Evolutionary conservation across 2,329 filamentous ascomycete genomes (phyloP).

Genomic region (Chrysoporthe austroafricana): DNA sequence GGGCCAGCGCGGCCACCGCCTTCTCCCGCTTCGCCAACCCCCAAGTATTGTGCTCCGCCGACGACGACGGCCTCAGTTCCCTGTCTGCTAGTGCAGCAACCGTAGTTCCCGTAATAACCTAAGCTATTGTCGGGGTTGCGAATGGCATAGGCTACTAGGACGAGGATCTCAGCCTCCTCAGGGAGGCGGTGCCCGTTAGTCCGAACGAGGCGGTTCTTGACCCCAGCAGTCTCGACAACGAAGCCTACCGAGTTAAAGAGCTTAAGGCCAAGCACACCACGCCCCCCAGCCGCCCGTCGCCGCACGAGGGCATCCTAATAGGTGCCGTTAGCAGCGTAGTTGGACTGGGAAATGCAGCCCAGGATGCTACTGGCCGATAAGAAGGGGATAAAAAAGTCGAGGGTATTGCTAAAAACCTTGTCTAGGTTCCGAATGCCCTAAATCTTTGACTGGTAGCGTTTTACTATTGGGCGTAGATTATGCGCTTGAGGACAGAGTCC

Average conservation of each 20-base stretch:
- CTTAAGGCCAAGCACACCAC: constrained; percentile 32
- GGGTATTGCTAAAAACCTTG: constrained; percentile 37
- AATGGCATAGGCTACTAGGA: neutral
- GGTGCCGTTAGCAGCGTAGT: constrained; percentile 35
- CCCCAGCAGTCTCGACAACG: neutral
- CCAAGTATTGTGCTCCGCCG: neutral
- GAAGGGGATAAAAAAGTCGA: constrained; percentile 17
- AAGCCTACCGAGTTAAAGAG: constrained; percentile 34
- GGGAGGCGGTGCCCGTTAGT: neutral
- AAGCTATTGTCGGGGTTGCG: neutral
- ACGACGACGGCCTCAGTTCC: neutral
- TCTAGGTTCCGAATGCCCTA: constrained; percentile 6
- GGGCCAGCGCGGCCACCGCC: neutral
- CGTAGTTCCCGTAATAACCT: neutral
- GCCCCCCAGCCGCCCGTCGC: constrained; percentile 20
- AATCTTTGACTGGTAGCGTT: constrained; percentile 1
- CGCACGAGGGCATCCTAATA: constrained; percentile 40
- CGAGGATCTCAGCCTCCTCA: neutral
- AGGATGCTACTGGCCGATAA: constrained; percentile 6
- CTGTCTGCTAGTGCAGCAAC: neutral
- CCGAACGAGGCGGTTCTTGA: neutral
- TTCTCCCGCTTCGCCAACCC: too few relatives aligned
- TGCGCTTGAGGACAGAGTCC: constrained; percentile 1
- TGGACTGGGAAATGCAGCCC: constrained; percentile 7
- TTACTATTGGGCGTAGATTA: constrained; percentile 2